A percentile compares a stretch with the other conserved stretches of the same genome.
Conservation (phyloP, 495 filamentous ascomycete genomes). For the Xylaria scruposa region DNA sequence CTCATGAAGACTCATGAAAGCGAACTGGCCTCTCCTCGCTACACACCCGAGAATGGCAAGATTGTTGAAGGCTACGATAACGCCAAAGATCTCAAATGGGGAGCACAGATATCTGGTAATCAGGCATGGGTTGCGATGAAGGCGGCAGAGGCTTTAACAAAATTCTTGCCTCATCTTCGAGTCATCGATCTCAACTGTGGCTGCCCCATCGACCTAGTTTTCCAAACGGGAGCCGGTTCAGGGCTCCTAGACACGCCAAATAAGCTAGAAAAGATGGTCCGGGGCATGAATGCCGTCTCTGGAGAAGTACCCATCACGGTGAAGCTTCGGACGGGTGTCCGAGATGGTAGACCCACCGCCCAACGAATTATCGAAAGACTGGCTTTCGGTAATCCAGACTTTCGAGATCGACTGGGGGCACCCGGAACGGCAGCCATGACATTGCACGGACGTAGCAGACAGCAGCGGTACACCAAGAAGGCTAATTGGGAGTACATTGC, state of each 20-base stretch:
- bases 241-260: conserved; percentile 83
- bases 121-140: conserved; percentile 89
- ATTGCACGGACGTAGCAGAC: conserved; percentile 88
- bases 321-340: conserved; percentile 93
- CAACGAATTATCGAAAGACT: conserved; percentile 83
- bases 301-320: conserved; percentile 86
- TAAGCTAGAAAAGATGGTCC: conserved; percentile 88
- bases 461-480: conserved; percentile 88
- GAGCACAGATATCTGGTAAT: conserved; percentile 88
- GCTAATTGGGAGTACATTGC: conserved; percentile 96
- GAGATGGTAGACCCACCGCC: conserved; percentile 78
- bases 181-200: conserved; percentile 96
- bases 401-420: conserved; percentile 65
- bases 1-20: conserved; percentile 87
- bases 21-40: conserved; percentile 72
- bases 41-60: conserved; percentile 48
- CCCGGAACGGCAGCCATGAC: conserved; percentile 91
- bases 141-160: conserved; percentile 78
- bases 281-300: conserved; percentile 93
- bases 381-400: conserved; percentile 74
- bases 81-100: conserved; percentile 82
- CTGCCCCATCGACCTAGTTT: conserved; percentile 94
- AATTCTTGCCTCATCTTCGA: conserved; percentile 78
- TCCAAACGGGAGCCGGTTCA: conserved; percentile 85
- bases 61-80: conserved; percentile 79